Conservation (phyloP, 768 basidiomycete species). For the Lactarius quietus region DNA sequence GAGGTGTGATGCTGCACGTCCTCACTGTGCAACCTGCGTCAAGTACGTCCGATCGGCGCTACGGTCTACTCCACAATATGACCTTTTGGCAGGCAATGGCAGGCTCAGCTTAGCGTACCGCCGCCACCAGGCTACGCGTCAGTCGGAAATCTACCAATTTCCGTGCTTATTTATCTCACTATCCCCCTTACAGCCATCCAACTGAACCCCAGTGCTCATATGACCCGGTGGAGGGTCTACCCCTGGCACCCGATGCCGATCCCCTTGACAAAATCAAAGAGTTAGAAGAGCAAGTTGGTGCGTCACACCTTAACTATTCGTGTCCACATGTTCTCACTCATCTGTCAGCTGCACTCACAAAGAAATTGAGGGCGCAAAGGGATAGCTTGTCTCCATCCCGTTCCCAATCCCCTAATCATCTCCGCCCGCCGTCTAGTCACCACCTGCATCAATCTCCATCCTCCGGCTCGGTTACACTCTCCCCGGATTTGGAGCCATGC, state of each 20-base stretch:
- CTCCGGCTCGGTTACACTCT: constrained; percentile 24
- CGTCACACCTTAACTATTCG: constrained; percentile 26
- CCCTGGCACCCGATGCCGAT: constrained; percentile 72
- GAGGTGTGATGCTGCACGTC: constrained; percentile 89
- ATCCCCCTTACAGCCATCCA: constrained; percentile 56
- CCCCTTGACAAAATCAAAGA: constrained; percentile 75
- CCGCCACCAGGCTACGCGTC: constrained; percentile 84
- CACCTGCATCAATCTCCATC: constrained; percentile 18
- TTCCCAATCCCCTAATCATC: constrained; percentile 35
- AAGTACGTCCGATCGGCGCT: constrained; percentile 49
- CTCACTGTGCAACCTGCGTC: constrained; percentile 80
- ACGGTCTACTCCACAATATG: constrained; percentile 4
- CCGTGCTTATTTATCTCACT: constrained; percentile 22
- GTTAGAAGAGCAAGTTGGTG: constrained; percentile 76
- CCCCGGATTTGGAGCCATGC: constrained; percentile 30
- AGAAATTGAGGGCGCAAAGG: constrained; percentile 54
- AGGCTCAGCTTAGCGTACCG: constrained; percentile 76
- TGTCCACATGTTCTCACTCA: constrained; percentile 13
- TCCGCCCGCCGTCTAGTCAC: constrained; percentile 17
- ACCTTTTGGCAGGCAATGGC: constrained; percentile 60
- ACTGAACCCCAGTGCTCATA: constrained; percentile 81
- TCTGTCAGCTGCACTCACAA: constrained; percentile 57
- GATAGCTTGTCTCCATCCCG: constrained; percentile 36
- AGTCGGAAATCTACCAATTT: constrained; percentile 31
- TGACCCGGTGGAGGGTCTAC: constrained; percentile 80